A percentile compares a stretch with the other conserved stretches of the same genome.
These are phyloP conservation scores for Metschnikowia peoriensis DNA, from an alignment of 805 yeast species.

Conservation along the genomic window DNA sequence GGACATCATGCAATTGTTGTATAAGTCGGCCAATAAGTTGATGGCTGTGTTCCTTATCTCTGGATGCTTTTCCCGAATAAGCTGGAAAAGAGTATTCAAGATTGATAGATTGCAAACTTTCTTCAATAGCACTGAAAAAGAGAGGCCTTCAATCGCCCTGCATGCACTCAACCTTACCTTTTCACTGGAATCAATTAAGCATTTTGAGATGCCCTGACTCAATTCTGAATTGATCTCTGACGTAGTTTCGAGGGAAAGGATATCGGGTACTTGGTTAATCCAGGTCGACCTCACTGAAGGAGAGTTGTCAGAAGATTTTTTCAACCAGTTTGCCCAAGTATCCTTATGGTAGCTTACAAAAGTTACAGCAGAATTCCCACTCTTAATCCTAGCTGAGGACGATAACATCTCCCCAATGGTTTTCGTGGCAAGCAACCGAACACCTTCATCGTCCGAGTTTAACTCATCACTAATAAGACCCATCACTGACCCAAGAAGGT, in stretches of 20 bases:
- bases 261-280: slow-evolving; percentile 56
- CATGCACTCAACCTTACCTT: slow-evolving; percentile 66
- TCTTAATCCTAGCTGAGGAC: slow-evolving; percentile 28
- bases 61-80: slow-evolving; percentile 68
- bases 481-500: slow-evolving; percentile 65
- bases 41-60: slow-evolving; percentile 64
- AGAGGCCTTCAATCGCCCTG: slow-evolving; percentile 46
- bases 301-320: slow-evolving; percentile 68
- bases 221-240: slow-evolving; percentile 43
- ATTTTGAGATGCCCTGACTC: slow-evolving; percentile 56
- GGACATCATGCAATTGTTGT: slow-evolving; percentile 42
- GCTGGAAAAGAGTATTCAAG: slow-evolving; percentile 53
- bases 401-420: slow-evolving; percentile 66
- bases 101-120: slow-evolving; percentile 48
- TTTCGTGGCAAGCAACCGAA: slow-evolving; percentile 67
- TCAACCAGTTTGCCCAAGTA: slow-evolving; percentile 70
- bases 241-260: slow-evolving; percentile 44
- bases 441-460: slow-evolving; percentile 61
- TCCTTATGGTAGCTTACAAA: slow-evolving; percentile 57
- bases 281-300: slow-evolving; percentile 65
- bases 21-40: slow-evolving; percentile 52
- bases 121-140: slow-evolving; percentile 45
- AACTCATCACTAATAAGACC: slow-evolving; percentile 80
- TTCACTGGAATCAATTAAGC: slow-evolving; percentile 74
- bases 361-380: slow-evolving; percentile 46